These are phyloP conservation scores for Phytophthora fragariae DNA, from an alignment of 352 stramenopile species.

Conservation along the genomic window DNA sequence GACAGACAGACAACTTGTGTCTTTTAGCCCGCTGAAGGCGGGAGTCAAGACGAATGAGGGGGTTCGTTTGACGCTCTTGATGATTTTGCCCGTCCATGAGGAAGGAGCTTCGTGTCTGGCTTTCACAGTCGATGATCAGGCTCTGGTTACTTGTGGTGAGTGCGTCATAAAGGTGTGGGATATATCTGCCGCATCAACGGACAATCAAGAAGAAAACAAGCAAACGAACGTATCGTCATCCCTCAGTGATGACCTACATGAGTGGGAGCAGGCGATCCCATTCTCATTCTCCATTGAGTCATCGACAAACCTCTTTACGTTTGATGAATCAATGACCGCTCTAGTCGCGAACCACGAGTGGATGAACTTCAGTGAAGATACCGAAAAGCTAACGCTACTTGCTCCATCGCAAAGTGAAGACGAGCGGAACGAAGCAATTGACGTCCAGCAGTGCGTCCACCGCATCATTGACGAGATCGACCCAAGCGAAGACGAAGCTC, in stretches of 20 bases:
- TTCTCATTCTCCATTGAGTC: conserved; percentile 47
- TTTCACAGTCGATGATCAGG: conserved; percentile 51
- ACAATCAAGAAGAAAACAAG: not conserved
- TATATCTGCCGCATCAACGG: conserved; percentile 15
- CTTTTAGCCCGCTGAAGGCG: not conserved
- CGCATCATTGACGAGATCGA: conserved; percentile 31
- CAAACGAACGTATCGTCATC: not conserved
- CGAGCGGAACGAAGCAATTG: conserved; percentile 27
- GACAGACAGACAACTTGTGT: not conserved
- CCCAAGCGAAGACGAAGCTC: conserved; percentile 19
- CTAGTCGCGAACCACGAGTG: conserved; percentile 60
- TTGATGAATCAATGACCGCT: conserved; percentile 47
- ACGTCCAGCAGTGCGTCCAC: conserved; percentile 37
- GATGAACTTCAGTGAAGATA: conserved; percentile 24
- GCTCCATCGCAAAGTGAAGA: conserved; percentile 24
- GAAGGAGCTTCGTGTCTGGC: conserved; percentile 37
- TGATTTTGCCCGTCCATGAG: conserved; percentile 54
- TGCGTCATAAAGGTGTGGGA: conserved; percentile 62
- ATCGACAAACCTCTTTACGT: conserved; percentile 48
- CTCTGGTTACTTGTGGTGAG: conserved; percentile 53
- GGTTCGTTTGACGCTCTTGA: conserved; percentile 34
- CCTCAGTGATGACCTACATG: conserved; percentile 20
- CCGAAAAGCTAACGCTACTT: conserved; percentile 20
- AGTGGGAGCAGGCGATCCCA: conserved; percentile 51
- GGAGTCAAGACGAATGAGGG: not conserved